Percentiles rank a stretch among this genome's conserved stretches.
phyloP scores from a whole-genome alignment of 768 basidiomycete species.

The Podaxis carcinomalis region DNA sequence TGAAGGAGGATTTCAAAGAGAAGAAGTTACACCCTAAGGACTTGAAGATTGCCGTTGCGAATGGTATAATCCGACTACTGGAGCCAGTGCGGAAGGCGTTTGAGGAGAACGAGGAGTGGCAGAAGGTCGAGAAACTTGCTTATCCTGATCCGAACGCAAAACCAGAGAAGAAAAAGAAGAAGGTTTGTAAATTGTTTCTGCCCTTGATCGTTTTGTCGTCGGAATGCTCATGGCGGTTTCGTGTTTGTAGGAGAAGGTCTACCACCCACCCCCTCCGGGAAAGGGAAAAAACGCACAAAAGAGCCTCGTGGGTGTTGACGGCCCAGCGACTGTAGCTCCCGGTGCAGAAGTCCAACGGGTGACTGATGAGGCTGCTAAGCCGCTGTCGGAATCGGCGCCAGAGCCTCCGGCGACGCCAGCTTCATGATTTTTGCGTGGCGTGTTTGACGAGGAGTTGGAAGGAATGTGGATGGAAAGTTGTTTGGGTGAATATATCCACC shows the following conservation, averaged over 20 bases:
- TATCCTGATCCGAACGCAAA: constrained; percentile 78
- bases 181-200: constrained; percentile 26
- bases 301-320: constrained; percentile 13
- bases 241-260: constrained; percentile 61
- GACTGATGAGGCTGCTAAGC: constrained; percentile 13
- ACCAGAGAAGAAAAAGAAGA: constrained; percentile 64
- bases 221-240: background rate
- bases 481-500: background rate
- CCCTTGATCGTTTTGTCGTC: background rate
- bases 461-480: background rate
- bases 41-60: constrained; percentile 74
- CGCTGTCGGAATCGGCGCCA: constrained; percentile 3
- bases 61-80: constrained; percentile 69
- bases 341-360: constrained; percentile 14
- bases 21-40: constrained; percentile 87
- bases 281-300: constrained; percentile 58
- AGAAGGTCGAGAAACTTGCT: constrained; percentile 67
- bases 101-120: constrained; percentile 76
- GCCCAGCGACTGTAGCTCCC: constrained; percentile 1
- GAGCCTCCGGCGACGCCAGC: background rate
- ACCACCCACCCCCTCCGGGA: constrained; percentile 80
- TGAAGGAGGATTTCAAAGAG: constrained; percentile 71
- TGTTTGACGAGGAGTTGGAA: background rate
- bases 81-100: constrained; percentile 80
- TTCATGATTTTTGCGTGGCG: background rate